phyloP scores from a whole-genome alignment of 2,329 filamentous ascomycete genomes.

The Cladosporium cucumerinum region DNA sequence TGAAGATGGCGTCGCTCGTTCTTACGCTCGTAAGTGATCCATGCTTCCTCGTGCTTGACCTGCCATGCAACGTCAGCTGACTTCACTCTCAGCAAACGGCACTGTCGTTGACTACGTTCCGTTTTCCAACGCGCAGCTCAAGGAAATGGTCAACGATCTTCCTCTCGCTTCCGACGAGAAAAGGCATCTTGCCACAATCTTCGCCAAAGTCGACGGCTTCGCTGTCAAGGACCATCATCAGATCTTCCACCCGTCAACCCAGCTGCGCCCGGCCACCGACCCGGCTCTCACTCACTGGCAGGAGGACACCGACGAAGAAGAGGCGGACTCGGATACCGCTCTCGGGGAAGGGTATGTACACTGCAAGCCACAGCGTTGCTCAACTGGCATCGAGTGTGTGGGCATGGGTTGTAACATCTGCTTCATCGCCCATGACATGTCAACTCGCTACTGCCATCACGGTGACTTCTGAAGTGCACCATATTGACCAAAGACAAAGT shows the following conservation, averaged over 20 bases:
- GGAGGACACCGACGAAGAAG: not conserved
- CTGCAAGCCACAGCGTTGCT: not conserved
- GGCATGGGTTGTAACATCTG: not conserved
- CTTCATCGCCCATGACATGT: not conserved
- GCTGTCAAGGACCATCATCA: not conserved
- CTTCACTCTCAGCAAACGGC: slow-evolving; percentile 14
- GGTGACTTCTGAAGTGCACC: not conserved
- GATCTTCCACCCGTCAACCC: not conserved
- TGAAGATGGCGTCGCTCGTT: slow-evolving; percentile 24
- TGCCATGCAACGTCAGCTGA: not conserved
- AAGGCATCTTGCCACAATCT: not conserved
- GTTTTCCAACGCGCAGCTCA: slow-evolving; percentile 21
- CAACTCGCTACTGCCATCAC: not conserved
- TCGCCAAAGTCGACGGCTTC: slow-evolving; percentile 3
- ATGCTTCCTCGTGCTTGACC: not conserved
- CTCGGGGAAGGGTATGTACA: not conserved
- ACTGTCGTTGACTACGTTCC: slow-evolving; percentile 19
- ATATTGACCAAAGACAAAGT: not conserved
- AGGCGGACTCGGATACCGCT: not conserved
- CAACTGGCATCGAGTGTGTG: not conserved
- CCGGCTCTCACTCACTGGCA: not conserved
- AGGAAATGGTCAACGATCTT: not conserved
- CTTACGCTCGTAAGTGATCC: slow-evolving; percentile 17
- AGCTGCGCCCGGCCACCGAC: not conserved
- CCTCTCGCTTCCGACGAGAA: not conserved